These are phyloP conservation scores for Amphibolis antarctica DNA, from an alignment of 106 monocot species.

Conservation along the genomic window DNA sequence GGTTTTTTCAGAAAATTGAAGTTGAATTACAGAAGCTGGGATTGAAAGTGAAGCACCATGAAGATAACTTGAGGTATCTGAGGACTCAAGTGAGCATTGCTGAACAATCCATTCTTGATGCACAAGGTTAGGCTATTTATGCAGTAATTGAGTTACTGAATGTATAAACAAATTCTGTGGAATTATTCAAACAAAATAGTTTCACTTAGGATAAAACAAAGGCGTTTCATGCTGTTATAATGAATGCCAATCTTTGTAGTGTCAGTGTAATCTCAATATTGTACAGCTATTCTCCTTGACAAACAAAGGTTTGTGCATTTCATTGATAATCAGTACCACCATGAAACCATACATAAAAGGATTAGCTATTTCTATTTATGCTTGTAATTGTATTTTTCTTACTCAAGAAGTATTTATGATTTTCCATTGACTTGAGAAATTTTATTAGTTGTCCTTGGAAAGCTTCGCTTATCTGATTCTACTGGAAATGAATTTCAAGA, in stretches of 20 bases:
- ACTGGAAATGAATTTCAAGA: conserved; percentile 14
- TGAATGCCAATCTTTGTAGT: no score
- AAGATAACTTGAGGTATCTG: conserved; percentile 54
- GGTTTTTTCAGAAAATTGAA: conserved; percentile 36
- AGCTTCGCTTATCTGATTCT: background rate
- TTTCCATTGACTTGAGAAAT: background rate
- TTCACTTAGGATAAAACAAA: background rate
- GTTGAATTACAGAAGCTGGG: conserved; percentile 49
- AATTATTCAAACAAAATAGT: background rate
- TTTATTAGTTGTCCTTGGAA: conserved; percentile 3
- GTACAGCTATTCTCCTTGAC: no score
- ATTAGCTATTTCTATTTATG: background rate
- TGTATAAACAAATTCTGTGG: no score
- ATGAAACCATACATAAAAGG: no score
- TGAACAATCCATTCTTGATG: conserved; percentile 34
- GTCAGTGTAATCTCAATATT: no score
- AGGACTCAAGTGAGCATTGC: conserved; percentile 28
- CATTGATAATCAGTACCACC: no score
- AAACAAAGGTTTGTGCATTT: no score
- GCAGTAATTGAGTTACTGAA: no score
- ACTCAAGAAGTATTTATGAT: background rate
- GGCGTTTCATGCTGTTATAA: no score
- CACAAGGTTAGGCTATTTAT: conserved; percentile 29
- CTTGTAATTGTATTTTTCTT: background rate
- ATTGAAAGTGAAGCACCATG: conserved; percentile 64